phyloP scores from a whole-genome alignment of 2,329 filamentous ascomycete species.

The Metarhizium rileyi region DNA sequence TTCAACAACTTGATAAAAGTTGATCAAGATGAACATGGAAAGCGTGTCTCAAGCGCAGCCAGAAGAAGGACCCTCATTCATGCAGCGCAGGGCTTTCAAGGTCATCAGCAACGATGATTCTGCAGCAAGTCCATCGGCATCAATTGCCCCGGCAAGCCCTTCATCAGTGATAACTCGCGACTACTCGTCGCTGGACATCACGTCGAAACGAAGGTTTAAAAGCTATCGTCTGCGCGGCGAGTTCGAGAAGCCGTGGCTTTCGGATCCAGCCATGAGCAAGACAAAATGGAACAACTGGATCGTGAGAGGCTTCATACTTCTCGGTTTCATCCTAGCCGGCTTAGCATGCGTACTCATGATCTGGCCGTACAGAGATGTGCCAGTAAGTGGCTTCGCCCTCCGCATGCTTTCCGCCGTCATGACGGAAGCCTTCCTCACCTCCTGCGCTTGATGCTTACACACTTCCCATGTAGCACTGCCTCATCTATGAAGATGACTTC shows the following conservation, averaged over 20 bases:
- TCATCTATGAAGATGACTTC: slow-evolving; percentile 42
- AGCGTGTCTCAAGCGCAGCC: neutral
- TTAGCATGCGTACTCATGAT: slow-evolving; percentile 23
- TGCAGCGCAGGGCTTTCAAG: neutral
- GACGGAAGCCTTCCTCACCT: too few relatives aligned
- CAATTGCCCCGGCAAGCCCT: neutral
- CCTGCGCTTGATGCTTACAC: too few relatives aligned
- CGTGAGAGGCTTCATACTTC: slow-evolving; percentile 18
- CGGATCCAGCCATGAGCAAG: slow-evolving; percentile 21
- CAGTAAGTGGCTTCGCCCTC: slow-evolving; percentile 9
- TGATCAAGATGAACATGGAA: neutral
- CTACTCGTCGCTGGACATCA: slow-evolving; percentile 4
- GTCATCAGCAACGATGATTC: neutral
- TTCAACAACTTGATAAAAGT: neutral
- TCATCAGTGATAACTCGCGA: neutral
- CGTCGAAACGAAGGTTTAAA: slow-evolving; percentile 17
- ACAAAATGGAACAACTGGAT: slow-evolving; percentile 27
- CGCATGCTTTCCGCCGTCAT: neutral
- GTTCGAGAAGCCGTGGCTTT: slow-evolving; percentile 30
- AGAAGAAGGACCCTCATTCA: neutral
- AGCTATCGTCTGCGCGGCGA: slow-evolving; percentile 22
- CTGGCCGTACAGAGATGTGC: slow-evolving; percentile 15
- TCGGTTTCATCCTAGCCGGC: slow-evolving; percentile 25
- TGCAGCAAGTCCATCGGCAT: slow-evolving; percentile 1
- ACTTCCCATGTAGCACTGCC: too few relatives aligned